These are phyloP conservation scores for Cadophora sp. DNA, from an alignment of 2,329 filamentous ascomycete genomes.

Conservation along the genomic window DNA sequence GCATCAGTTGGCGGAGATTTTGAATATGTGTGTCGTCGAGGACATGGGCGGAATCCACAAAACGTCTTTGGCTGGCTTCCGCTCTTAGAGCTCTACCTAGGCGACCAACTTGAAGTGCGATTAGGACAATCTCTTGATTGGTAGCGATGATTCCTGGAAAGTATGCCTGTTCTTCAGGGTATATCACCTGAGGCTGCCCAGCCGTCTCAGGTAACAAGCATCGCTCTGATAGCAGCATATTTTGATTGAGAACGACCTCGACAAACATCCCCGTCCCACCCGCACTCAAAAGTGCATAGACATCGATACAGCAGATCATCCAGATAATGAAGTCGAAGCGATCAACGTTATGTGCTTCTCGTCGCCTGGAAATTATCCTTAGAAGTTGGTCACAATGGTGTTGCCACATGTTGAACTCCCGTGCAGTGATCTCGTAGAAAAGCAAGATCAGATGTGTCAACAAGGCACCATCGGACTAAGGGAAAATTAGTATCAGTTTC, in stretches of 20 bases:
- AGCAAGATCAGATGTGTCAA: slow-evolving; percentile 17
- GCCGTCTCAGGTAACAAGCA: too few relatives aligned
- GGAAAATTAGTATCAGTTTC: background rate
- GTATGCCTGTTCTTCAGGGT: too few relatives aligned
- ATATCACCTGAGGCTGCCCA: too few relatives aligned
- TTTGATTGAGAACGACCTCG: too few relatives aligned
- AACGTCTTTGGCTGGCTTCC: slow-evolving; percentile 3
- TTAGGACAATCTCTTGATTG: too few relatives aligned
- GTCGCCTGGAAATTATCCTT: slow-evolving; percentile 55
- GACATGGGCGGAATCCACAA: background rate
- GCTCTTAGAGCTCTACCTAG: too few relatives aligned
- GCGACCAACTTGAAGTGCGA: too few relatives aligned
- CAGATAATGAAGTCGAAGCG: slow-evolving; percentile 59
- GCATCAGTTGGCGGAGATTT: slow-evolving; percentile 45
- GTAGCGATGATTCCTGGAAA: too few relatives aligned
- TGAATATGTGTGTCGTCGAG: slow-evolving; percentile 38
- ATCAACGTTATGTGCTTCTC: slow-evolving; percentile 50
- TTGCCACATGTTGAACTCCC: slow-evolving; percentile 42
- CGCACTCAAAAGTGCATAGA: slow-evolving; percentile 60
- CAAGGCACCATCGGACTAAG: slow-evolving; percentile 57
- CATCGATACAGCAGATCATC: slow-evolving; percentile 60
- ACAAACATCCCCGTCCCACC: slow-evolving; percentile 57
- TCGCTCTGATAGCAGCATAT: too few relatives aligned
- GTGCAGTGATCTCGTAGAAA: slow-evolving; percentile 25
- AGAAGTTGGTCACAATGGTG: slow-evolving; percentile 57